phyloP scores from a whole-genome alignment of 306 rosid species.

The Mimosa pudica region DNA sequence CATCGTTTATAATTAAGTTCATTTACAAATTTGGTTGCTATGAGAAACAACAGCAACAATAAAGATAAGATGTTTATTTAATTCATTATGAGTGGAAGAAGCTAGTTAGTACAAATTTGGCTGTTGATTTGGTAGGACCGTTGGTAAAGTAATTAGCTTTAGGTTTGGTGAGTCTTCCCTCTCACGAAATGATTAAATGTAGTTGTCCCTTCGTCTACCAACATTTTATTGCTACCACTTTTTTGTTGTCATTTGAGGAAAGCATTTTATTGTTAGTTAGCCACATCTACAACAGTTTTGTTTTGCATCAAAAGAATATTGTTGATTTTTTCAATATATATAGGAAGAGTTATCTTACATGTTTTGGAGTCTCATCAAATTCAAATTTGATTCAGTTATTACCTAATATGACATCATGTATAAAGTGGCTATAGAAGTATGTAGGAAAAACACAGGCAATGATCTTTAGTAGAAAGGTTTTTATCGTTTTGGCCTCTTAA shows the following conservation, averaged over 20 bases:
- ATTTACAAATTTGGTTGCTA: background rate
- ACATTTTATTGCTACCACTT: slow-evolving; percentile 49
- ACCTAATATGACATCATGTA: no score
- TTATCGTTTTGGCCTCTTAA: no score
- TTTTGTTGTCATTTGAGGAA: slow-evolving; percentile 54
- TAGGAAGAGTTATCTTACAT: no score
- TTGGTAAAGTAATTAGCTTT: background rate
- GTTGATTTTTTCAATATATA: no score
- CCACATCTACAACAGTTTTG: background rate
- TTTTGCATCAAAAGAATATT: background rate
- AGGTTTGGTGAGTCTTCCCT: background rate
- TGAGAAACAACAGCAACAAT: background rate
- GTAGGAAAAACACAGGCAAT: no score
- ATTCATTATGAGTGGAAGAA: background rate
- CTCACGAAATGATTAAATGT: slow-evolving; percentile 45
- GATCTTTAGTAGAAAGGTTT: no score
- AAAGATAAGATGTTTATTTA: background rate
- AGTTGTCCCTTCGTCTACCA: slow-evolving; percentile 48
- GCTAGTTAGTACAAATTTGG: background rate
- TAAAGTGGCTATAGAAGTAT: no score
- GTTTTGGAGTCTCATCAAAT: no score
- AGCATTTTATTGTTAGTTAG: slow-evolving; percentile 15
- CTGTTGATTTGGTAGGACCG: background rate
- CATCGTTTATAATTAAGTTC: background rate
- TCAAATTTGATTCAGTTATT: background rate